Base-by-base conservation (phyloP, 805 yeast genomes). In the Torulaspora indica region DNA sequence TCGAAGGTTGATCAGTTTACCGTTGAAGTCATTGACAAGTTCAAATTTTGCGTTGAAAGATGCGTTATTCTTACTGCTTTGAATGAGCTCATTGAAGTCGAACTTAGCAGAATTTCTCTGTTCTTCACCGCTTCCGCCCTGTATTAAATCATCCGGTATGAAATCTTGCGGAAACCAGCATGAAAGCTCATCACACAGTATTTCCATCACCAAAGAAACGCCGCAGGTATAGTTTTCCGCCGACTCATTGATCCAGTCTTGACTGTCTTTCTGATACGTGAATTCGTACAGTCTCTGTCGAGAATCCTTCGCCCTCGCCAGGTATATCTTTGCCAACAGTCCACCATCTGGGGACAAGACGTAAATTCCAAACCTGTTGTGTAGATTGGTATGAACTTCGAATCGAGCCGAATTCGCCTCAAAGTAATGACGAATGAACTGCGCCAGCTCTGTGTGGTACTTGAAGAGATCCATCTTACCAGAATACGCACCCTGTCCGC, bases 391-490 rank as follows among this genome's bases (percentile, higher is more conserved):
- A 25, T 40, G 43, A 2, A 63, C 52, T 14, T 47, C 46, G 35
- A 52, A 50, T 5, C 51, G 37, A 20, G 54, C 32, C 3, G 45
- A 25, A n/a, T 48, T 44, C 12, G 52, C 57, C 2, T 33, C 37
- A n/a, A 61, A 51, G 39, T 47, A 60, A 2, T 54, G 45, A 17
- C 52, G 40, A 3, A 62, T 37, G 17, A 50, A 55, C 23, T 49
- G 53, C 32, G 58, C 51, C 9, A 62, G 36, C 37, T 60, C 63
- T 2, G 66, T 64, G 38, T 52, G 63, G 42, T 64, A 64, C 33
- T 53, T 63, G 52, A 64, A 64, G 3, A 64, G 50, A 45, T 64
- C 68, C 8, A 64, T 40, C 35, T 55, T 56, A 8, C 59, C 61
- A 10, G 38, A 39, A 25, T 39, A 35, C 3, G 20, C 36, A 31